Evolutionary conservation across 2,329 filamentous ascomycete species (phyloP), one percentile per base, ranked within the genome.

Genomic region (Sclerotiophoma versabilis): DNA sequence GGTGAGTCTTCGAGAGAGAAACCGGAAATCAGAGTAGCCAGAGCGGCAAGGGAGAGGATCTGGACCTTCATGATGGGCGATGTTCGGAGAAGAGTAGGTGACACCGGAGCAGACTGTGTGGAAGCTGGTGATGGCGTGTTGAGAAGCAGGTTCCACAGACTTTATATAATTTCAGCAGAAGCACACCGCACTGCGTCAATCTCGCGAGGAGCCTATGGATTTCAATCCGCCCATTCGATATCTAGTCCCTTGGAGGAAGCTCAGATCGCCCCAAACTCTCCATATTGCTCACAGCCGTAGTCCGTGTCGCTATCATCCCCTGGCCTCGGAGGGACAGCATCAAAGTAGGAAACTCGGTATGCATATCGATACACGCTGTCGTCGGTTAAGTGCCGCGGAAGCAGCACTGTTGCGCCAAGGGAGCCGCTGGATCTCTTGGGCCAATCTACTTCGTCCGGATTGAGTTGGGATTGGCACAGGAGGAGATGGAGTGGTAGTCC

Each of bases 1-100:
- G 61, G 54, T 15, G 74, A 64, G 64, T 75, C 61, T 59, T 77
- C 62, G 41, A 55, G 45, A 7, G 61, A 60, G 36, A 60, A 56
- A 20, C 60, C 63, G 29, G 49, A 57, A 23, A 49, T 54, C 23
- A 66, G 9, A 25, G 60, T 49, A 25, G 57, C 60, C 43, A 65
- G 30, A 30, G 58, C 57, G 26, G 57, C 51, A 20, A 65, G 29
- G 5, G 58, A 55, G 4, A 65, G 23, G 25, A 49, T 10, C 50
- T 59, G 48, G 22, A 60, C 34, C 58, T 60, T 63, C 63, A 65
- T 66, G 47, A 22, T 57, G 42, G 26, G 36, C 20, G 33, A 49
- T 59, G 41, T 34, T 23, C 22, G 20, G 20, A 37, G 22, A 26
- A 26, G 19, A 29, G 42, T 33, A 46, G 17, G 14, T 46, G 42